Evolutionary conservation across 2,329 filamentous ascomycete genomes (phyloP).

Genomic region (Mycocentrospora acerina): DNA sequence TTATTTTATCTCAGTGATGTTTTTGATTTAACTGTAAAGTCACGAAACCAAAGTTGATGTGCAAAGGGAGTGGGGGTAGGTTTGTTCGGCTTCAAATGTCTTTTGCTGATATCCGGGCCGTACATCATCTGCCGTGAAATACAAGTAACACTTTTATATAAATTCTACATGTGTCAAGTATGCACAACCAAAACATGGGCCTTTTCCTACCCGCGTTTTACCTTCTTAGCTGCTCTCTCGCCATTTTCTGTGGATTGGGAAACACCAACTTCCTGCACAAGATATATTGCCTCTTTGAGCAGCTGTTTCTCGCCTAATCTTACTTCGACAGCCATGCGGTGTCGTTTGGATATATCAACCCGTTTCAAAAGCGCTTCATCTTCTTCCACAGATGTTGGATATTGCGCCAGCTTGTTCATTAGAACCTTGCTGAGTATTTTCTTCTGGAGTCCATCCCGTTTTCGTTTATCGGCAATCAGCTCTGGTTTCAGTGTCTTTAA

Average conservation of each 20-base stretch:
- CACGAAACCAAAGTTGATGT: too few species aligned
- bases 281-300: conserved; percentile 15
- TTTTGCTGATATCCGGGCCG: too few species aligned
- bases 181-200: too few species aligned
- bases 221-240: conserved; percentile 5
- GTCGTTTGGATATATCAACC: conserved; percentile 9
- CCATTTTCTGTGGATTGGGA: not conserved
- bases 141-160: too few species aligned
- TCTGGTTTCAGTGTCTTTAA: conserved; percentile 14
- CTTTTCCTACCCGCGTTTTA: not conserved
- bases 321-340: conserved; percentile 21
- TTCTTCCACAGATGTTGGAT: conserved; percentile 13
- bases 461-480: conserved; percentile 11
- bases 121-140: too few species aligned
- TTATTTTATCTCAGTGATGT: too few species aligned
- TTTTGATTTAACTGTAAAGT: too few species aligned
- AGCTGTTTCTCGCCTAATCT: conserved; percentile 21
- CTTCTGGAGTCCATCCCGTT: conserved; percentile 13
- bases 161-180: too few species aligned
- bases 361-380: conserved; percentile 14
- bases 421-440: conserved; percentile 9
- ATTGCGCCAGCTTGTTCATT: conserved; percentile 13
- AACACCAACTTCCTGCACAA: conserved; percentile 1
- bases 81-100: too few species aligned
- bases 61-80: too few species aligned